Percentiles rank a stretch among this genome's conserved stretches.
Conservation (phyloP, 2,329 filamentous ascomycete species). For the Fusarium guadeloupense region DNA sequence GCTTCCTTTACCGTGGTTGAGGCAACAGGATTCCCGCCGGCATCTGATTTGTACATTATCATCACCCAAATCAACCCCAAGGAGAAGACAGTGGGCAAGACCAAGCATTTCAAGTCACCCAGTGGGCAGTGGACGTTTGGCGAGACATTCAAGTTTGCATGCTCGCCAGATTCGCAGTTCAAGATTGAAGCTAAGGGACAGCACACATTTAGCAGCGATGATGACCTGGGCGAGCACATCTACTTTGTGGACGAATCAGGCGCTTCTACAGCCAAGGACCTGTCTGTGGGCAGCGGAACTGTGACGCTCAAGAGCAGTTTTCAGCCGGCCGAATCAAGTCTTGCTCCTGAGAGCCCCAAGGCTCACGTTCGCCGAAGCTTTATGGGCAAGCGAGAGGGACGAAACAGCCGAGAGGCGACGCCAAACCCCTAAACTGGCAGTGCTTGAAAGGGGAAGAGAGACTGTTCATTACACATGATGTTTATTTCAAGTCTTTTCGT, state of each 20-base stretch:
- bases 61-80: constrained; percentile 74
- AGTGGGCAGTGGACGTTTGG: constrained; percentile 74
- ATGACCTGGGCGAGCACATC: constrained; percentile 83
- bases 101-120: constrained; percentile 83
- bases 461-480: neutral
- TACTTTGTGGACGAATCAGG: constrained; percentile 91
- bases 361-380: constrained; percentile 62
- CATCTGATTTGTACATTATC: constrained; percentile 80
- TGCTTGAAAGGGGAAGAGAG: neutral
- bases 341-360: constrained; percentile 58
- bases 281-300: constrained; percentile 76
- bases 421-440: constrained; percentile 45
- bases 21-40: constrained; percentile 78
- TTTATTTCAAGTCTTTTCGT: constrained; percentile 12
- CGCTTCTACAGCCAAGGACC: constrained; percentile 72
- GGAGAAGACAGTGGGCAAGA: constrained; percentile 87
- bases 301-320: constrained; percentile 82
- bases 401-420: constrained; percentile 56
- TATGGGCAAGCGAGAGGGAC: constrained; percentile 61
- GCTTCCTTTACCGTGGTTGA: constrained; percentile 84
- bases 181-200: constrained; percentile 87
- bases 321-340: constrained; percentile 57
- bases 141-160: constrained; percentile 80
- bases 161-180: constrained; percentile 85
- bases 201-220: constrained; percentile 83